Conservation (phyloP, 805 yeast species). For the Candida ulmi region DNA sequence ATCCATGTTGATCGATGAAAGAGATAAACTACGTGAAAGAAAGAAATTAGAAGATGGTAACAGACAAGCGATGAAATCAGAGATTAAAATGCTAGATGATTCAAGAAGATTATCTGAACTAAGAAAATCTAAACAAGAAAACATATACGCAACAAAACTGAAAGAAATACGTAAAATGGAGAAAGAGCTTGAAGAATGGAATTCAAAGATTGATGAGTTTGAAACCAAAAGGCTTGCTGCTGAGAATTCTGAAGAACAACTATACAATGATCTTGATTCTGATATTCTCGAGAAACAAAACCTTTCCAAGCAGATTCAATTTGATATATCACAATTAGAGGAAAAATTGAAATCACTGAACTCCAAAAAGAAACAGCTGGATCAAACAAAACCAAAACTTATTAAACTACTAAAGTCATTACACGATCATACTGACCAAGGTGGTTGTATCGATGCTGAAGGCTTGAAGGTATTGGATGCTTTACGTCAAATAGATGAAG, state of each 20-base stretch:
- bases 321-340: conserved; percentile 10
- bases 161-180: conserved; percentile 29
- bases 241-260: conserved; percentile 11
- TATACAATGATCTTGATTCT: conserved; percentile 13
- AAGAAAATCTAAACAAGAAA: conserved; percentile 29
- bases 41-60: conserved; percentile 36
- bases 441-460: conserved; percentile 19
- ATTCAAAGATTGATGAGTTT: conserved; percentile 20
- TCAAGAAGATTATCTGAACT: conserved; percentile 30
- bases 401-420: conserved; percentile 12
- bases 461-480: conserved; percentile 16
- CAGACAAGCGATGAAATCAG: conserved; percentile 33
- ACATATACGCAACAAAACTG: conserved; percentile 21
- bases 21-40: conserved; percentile 33
- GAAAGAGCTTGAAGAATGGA: conserved; percentile 31
- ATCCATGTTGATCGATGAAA: conserved; percentile 25
- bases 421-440: conserved; percentile 13
- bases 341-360: conserved; percentile 10
- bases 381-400: conserved; percentile 10
- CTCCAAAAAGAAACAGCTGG: conserved; percentile 17
- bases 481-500: conserved; percentile 13
- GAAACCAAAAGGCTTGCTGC: conserved; percentile 12
- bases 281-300: conserved; percentile 12
- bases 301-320: conserved; percentile 7
- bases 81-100: conserved; percentile 37